Evolutionary conservation across 371 early-diverging fungal species (phyloP), one percentile per base, ranked within the genome.

Genomic region (Basidiobolus heterosporus): DNA sequence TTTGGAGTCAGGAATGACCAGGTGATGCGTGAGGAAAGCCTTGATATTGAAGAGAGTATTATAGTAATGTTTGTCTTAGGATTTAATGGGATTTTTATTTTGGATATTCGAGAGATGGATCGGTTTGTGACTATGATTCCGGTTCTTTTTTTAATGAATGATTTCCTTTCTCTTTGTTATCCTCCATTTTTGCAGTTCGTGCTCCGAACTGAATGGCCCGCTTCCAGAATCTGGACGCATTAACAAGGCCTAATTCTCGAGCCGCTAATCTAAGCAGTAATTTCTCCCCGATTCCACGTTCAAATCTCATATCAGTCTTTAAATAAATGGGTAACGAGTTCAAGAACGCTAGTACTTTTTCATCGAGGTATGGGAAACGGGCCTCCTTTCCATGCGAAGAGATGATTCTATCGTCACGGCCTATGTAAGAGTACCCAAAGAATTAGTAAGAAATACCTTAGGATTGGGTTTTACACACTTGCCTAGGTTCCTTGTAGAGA

Each of bases 151-250:
- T 30, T 9, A 30, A 30, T 9, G 30, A 30, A 42, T 42, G 42
- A 42, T 76, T 70, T 13, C 83, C 86, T 44, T 72, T 73, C 51
- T 83, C 78, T 30, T 62, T 46, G 7, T 71, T 57, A 36, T 61
- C 58, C 36, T 67, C 72, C 92, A 94, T 91, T 61, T 88, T 91
- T 11, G 93, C 92, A 0, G 90, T 89, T 35, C 87, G 70, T 1
- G 93, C 88, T 1, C 97, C 97, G 72, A 96, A 96, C 58, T 96
- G 97, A 40, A 96, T 86, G 0, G 97, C 97, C 14, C 93, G 72
- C 52, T 96, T 96, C 73, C 72, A 72, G 39, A 74, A 68, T 0
- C 57, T 57, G 43, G 74, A 69, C 1, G 75, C 69, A n/a, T 65
- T 47, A 0, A 43, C 36, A 17, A 73, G 67, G 4, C 78, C 89